Percentiles rank a stretch among this genome's conserved stretches.
Conservation (phyloP, 805 yeast species). For the Metschnikowia peoriensis region DNA sequence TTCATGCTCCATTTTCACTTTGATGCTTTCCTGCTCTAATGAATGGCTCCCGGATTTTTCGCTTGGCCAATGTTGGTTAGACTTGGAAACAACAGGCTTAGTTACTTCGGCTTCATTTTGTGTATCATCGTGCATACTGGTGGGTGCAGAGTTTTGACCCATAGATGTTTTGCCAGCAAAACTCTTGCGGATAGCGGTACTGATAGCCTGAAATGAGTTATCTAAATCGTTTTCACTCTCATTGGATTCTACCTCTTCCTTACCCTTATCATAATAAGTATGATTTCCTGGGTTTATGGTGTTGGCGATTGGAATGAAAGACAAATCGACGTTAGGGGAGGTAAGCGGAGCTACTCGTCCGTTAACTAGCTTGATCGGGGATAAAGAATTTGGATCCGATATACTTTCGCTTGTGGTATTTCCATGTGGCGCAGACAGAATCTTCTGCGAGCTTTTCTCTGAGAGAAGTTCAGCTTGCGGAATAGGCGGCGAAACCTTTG, state of each 20-base stretch:
- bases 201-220: slow-evolving; percentile 48
- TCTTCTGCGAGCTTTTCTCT: too few relatives aligned
- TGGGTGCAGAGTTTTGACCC: slow-evolving; percentile 1
- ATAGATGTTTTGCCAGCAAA: slow-evolving; percentile 33
- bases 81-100: not conserved
- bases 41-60: not conserved
- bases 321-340: slow-evolving; percentile 22
- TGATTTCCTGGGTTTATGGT: slow-evolving; percentile 14
- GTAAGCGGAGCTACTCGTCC: slow-evolving; percentile 12
- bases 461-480: too few relatives aligned
- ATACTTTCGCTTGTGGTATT: too few relatives aligned
- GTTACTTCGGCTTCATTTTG: not conserved
- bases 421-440: too few relatives aligned
- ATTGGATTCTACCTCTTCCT: not conserved
- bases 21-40: not conserved
- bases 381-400: slow-evolving; percentile 1
- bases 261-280: not conserved
- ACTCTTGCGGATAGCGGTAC: slow-evolving; percentile 46
- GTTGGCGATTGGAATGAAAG: slow-evolving; percentile 24
- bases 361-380: slow-evolving; percentile 5
- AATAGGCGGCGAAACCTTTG: too few relatives aligned
- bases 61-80: not conserved
- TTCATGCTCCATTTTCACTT: slow-evolving; percentile 1
- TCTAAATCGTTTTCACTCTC: slow-evolving; percentile 20
- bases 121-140: not conserved